Evolutionary conservation across 768 basidiomycete species (phyloP).

Genomic region (Trichaptum fuscoviolaceum): DNA sequence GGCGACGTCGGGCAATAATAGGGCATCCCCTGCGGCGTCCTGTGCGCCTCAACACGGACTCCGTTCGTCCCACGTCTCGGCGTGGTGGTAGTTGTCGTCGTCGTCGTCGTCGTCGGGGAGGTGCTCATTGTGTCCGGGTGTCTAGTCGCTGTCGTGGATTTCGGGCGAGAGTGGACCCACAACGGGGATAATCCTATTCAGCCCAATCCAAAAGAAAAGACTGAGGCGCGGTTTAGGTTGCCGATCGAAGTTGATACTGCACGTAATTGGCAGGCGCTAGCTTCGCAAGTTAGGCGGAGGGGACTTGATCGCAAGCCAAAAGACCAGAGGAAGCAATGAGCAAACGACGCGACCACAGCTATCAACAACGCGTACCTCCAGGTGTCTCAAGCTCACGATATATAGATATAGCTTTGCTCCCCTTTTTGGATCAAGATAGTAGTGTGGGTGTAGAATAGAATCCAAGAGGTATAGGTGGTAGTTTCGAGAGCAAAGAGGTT

Average conservation of each 20-base stretch:
- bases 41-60: not conserved
- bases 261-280: not conserved
- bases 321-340: not conserved
- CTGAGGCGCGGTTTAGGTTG: not conserved
- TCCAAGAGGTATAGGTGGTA: not conserved
- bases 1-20: not conserved
- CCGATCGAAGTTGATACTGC: not conserved
- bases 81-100: too few relatives aligned
- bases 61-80: not conserved
- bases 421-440: not conserved
- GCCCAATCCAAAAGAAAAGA: not conserved
- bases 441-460: not conserved
- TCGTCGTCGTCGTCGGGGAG: not conserved
- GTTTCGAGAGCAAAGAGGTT: not conserved
- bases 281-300: not conserved
- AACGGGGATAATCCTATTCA: not conserved
- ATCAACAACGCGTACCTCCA: not conserved
- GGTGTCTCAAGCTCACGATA: not conserved
- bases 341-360: not conserved
- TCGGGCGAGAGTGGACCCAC: not conserved
- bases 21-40: not conserved
- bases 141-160: not conserved
- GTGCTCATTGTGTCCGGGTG: not conserved
- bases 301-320: not conserved
- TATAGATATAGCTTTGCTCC: not conserved